Evolutionary conservation across 1,139 yeast genomes (phyloP).

Genomic region (Meyerozyma sp.): DNA sequence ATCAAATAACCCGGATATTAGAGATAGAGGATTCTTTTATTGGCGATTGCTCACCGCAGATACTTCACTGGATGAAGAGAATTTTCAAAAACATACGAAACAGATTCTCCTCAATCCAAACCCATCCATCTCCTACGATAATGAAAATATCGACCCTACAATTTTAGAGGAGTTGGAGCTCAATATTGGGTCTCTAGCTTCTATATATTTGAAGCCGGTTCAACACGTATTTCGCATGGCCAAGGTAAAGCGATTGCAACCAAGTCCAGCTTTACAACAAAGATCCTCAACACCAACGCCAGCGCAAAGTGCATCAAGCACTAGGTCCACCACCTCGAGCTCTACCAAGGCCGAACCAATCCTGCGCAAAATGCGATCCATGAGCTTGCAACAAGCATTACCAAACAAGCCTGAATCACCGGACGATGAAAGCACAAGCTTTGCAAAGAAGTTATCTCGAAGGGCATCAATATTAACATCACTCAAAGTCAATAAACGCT

Average conservation of each 20-base stretch:
- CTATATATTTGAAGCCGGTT: slow-evolving; percentile 80
- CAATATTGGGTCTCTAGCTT: slow-evolving; percentile 75
- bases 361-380: background rate
- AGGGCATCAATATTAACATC: slow-evolving; percentile 27
- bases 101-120: slow-evolving; percentile 53
- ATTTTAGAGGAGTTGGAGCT: slow-evolving; percentile 78
- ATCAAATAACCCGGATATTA: slow-evolving; percentile 68
- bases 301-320: background rate
- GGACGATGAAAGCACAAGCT: slow-evolving; percentile 10
- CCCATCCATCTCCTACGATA: slow-evolving; percentile 64
- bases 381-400: slow-evolving; percentile 2
- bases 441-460: slow-evolving; percentile 26
- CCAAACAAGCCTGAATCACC: slow-evolving; percentile 12
- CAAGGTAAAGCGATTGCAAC: slow-evolving; percentile 46
- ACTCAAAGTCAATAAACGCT: background rate
- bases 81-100: slow-evolving; percentile 40
- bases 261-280: slow-evolving; percentile 59
- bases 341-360: background rate
- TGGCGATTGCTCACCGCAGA: slow-evolving; percentile 70
- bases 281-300: slow-evolving; percentile 6
- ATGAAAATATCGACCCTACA: slow-evolving; percentile 64
- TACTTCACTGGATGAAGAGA: slow-evolving; percentile 18
- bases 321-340: slow-evolving; percentile 8
- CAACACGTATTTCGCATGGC: slow-evolving; percentile 70
- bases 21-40: slow-evolving; percentile 83